These are phyloP conservation scores for Microdochium paspali DNA, from an alignment of 2,329 filamentous ascomycete species.

Conservation along the genomic window DNA sequence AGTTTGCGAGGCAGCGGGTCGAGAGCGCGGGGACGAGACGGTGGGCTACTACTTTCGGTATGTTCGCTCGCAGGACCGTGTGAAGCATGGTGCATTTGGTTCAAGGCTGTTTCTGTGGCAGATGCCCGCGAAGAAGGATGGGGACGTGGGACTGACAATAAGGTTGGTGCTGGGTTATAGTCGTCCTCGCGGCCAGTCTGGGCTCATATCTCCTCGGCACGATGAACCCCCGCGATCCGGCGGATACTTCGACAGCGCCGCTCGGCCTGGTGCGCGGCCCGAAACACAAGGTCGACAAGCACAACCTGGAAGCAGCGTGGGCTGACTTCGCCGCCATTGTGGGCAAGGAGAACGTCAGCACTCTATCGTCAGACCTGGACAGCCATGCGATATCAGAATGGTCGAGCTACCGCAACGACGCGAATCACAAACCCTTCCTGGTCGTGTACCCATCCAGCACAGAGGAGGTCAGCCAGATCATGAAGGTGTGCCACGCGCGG, in stretches of 20 bases:
- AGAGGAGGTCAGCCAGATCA: conserved; percentile 63
- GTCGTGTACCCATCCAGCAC: conserved; percentile 65
- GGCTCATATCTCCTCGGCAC: conserved; percentile 52
- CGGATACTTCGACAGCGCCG: conserved; percentile 49
- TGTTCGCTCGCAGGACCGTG: conserved; percentile 14
- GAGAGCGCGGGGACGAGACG: conserved; percentile 29
- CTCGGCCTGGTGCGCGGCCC: conserved; percentile 40
- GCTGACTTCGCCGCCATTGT: conserved; percentile 57
- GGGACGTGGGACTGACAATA: not conserved
- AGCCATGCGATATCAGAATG: conserved; percentile 52
- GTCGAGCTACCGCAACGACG: conserved; percentile 46
- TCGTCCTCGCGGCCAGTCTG: conserved; percentile 40
- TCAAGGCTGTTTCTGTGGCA: too few species aligned
- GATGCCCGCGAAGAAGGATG: too few species aligned
- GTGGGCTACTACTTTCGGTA: conserved; percentile 46
- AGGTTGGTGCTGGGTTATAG: conserved; percentile 18
- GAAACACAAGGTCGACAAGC: conserved; percentile 46
- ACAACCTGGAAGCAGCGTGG: conserved; percentile 62
- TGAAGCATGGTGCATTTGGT: too few species aligned
- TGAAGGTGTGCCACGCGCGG: conserved; percentile 65
- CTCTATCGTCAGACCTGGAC: conserved; percentile 41
- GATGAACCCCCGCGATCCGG: conserved; percentile 38
- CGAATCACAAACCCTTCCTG: conserved; percentile 49
- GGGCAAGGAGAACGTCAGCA: conserved; percentile 57
- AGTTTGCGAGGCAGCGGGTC: conserved; percentile 32